phyloP scores from a whole-genome alignment of 1,139 yeast species.

The Yamadazyma blattariae region DNA sequence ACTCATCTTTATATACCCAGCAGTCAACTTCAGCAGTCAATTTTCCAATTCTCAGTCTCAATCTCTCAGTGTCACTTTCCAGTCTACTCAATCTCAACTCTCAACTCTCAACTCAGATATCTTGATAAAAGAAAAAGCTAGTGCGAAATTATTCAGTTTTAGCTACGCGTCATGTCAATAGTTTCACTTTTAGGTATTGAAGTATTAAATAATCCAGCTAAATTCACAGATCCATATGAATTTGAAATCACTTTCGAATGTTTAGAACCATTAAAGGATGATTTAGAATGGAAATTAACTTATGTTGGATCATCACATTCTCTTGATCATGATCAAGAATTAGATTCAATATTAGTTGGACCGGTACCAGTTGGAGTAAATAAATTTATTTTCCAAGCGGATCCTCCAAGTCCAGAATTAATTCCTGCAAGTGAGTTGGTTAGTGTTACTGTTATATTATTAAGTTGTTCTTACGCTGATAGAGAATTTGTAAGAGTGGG shows the following conservation, averaged over 20 bases:
- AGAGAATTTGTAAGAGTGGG: constrained; percentile 96
- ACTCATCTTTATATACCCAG: no score
- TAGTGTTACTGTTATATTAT: constrained; percentile 86
- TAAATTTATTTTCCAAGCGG: constrained; percentile 89
- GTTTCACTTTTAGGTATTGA: constrained; percentile 90
- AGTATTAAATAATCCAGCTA: constrained; percentile 93
- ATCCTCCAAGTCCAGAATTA: constrained; percentile 93
- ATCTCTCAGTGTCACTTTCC: no score
- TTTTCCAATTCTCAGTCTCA: no score
- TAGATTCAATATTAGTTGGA: constrained; percentile 92
- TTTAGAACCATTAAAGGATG: constrained; percentile 87
- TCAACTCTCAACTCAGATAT: background rate
- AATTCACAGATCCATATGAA: constrained; percentile 89
- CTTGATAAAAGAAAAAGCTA: no score
- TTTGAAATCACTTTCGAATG: constrained; percentile 98
- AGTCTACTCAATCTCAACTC: background rate
- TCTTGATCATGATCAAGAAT: constrained; percentile 91
- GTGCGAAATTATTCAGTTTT: no score
- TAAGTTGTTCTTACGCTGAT: constrained; percentile 90
- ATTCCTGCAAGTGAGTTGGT: constrained; percentile 96
- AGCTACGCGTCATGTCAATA: constrained; percentile 64
- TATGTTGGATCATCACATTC: constrained; percentile 95
- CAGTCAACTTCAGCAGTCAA: no score
- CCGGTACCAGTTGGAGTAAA: constrained; percentile 98
- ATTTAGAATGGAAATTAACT: constrained; percentile 94